Base-by-base conservation (phyloP, 2,329 filamentous ascomycete genomes). In the Nemania abortiva region DNA sequence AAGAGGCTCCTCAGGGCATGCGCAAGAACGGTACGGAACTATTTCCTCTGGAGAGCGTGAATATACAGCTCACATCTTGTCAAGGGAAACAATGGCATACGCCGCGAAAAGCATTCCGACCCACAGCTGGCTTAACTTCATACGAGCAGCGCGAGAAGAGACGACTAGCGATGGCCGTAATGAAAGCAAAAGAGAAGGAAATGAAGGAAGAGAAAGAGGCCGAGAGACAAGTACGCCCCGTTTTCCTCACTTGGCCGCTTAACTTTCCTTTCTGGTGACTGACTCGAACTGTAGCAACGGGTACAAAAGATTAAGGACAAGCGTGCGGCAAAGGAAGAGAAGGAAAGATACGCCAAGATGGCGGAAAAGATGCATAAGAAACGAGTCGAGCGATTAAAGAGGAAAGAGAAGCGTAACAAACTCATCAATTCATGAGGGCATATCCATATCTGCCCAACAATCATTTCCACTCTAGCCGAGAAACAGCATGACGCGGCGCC, bases 351-450 rank as follows among this genome's bases (percentile, higher is more conserved):
- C 79, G 93, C 94, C 81, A 93, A 95, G 85, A 89, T 99, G 89
- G 95, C 94, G 22, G 93, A 94, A 84, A 98, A 96, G 85, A 98
- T 99, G 96, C 95, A 98, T 84, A 90, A 89, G 82, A 98, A 97
- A 87, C 88, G 95, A 70, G 91, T 98, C 13, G 96, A 99, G 83
- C 89, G 96, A 75, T 82, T 97, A 81, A 97, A 94, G 90, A 89
- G 95, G 79, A 92, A 94, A 82, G 96, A 99, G 86, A 98, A 98
- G 90, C 90, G 96, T 79, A 99, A 95, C 82, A 96, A 95, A 84
- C 83, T 94, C 79, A 79, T 92, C 76, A 90, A 91, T 79, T 91
- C 89, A 69, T 91, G 84, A 87, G 70, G 61, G 15, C 20, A 37
- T 24, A 31, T 63, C n/a, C 11, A 22, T 22, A 39, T 29, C 37